Percentiles rank a stretch among this genome's conserved stretches.
phyloP scores from a whole-genome alignment of 1,284 basidiomycete species.

The Tilletia caries region DNA sequence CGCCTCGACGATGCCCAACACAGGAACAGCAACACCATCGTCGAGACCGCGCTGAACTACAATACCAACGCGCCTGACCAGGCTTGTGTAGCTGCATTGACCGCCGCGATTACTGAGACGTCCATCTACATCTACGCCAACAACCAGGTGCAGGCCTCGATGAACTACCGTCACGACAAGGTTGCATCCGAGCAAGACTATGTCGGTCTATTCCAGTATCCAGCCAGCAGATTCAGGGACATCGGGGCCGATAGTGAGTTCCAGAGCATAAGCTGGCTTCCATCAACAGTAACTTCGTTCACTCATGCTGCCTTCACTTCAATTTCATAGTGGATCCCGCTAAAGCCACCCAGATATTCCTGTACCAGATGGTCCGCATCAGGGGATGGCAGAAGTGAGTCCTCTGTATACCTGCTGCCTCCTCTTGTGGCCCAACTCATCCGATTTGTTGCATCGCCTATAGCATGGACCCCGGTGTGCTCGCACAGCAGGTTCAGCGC shows the following conservation, averaged over 20 bases:
- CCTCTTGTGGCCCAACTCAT: not conserved
- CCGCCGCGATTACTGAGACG: not conserved
- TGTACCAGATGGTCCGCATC: not conserved
- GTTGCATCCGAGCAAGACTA: not conserved
- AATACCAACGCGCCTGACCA: not conserved
- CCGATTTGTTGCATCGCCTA: not conserved
- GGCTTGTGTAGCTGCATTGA: not conserved
- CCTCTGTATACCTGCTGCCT: too few species aligned
- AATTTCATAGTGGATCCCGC: too few species aligned
- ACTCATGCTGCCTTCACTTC: too few species aligned
- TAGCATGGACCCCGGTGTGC: not conserved
- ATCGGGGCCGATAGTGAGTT: constrained; percentile 3
- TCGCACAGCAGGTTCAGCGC: not conserved
- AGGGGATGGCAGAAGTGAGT: not conserved
- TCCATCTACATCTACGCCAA: not conserved
- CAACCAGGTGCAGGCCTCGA: not conserved
- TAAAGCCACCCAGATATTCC: not conserved
- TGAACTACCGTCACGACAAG: constrained; percentile 6
- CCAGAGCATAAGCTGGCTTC: too few species aligned
- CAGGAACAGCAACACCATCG: not conserved
- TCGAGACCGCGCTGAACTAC: not conserved
- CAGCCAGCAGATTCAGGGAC: not conserved
- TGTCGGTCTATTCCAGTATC: constrained; percentile 7
- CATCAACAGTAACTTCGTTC: too few species aligned
- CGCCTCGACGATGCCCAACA: too few species aligned